A percentile compares a stretch with the other conserved stretches of the same genome.
Conservation (phyloP, 2,329 filamentous ascomycete genomes). For the Fusarium sp. region DNA sequence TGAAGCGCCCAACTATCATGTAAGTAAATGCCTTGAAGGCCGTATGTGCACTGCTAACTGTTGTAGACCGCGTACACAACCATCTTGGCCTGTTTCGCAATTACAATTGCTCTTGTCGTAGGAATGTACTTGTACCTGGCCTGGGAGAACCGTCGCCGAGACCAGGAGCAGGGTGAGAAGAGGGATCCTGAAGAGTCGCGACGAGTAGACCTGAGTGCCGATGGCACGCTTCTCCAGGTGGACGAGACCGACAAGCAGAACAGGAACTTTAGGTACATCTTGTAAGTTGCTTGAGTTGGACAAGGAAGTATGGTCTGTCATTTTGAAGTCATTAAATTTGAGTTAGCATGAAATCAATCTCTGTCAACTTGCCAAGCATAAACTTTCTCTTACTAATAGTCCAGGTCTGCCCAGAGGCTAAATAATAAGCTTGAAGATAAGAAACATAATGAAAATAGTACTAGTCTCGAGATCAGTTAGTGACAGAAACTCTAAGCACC, state of each 20-base stretch:
- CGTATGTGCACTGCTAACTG: rapidly evolving
- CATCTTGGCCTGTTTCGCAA: slow-evolving; percentile 2
- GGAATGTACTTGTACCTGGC: slow-evolving; percentile 10
- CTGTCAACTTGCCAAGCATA: no score
- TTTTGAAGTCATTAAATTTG: no score
- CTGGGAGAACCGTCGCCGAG: slow-evolving; percentile 17
- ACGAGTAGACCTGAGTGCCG: background rate
- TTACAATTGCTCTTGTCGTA: background rate
- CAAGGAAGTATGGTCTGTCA: no score
- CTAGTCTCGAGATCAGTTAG: no score
- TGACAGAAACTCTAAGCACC: no score
- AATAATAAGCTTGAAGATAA: no score
- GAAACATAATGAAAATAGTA: no score
- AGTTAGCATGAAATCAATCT: background rate
- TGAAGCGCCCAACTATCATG: background rate
- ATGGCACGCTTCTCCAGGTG: slow-evolving; percentile 2
- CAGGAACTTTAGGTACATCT: slow-evolving; percentile 13
- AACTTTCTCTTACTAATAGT: no score
- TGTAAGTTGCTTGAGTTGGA: background rate
- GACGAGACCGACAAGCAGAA: slow-evolving; percentile 22
- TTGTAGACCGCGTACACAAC: slow-evolving; percentile 5
- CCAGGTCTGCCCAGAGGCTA: no score
- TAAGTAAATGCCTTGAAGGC: background rate
- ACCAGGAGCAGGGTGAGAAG: slow-evolving; percentile 14
- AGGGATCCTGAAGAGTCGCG: slow-evolving; percentile 15